Base-by-base conservation (phyloP, 371 early-diverging fungal species). In the Apophysomyces sp. region DNA sequence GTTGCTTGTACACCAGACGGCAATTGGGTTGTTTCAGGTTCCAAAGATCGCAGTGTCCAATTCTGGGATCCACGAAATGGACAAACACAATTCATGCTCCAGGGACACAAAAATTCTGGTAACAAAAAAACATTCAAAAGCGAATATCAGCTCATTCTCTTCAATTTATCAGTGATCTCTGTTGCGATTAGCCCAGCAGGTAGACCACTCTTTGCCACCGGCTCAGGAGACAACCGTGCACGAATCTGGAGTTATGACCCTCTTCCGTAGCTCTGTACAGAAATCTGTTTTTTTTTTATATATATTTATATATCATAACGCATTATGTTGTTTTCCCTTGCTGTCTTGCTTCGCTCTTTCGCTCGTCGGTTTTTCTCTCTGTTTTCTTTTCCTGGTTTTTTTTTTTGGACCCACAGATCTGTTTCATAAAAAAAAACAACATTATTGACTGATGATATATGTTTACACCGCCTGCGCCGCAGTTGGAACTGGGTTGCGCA, bases 51-150 rank as follows among this genome's bases (percentile, higher is more conserved):
- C 52, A 87, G 90, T 27, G 96, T 97, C 37, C 92, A 93, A 60
- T 94, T 98, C 75, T 97, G 97, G 98, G 96, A 97, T 77, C 93
- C 92, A 27, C 80, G 81, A 39, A 86, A 86, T 3, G 86, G 84
- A 16, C 85, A 87, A 58, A 87, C 89, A 34, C 92, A 92, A 76
- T 93, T 95, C 63, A 93, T 95, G 93, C 83, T 98, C 61, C 95
- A 94, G 69, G 98, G 98, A 34, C 98, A 98, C 72, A 95, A 96
- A 76, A 97, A 98, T 74, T 95, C 96, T 60, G 92, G 91, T 92
- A 81, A 62, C 28, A 3, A 54, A 27, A n/a, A 29, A 49, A n/a
- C 13, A 24, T 18, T 34, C 5, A 60, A 37, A 34, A 49, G 32
- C 26, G 30, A 2, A 53, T 27, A 32, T 39, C 6, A n/a, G n/a